A percentile compares a stretch with the other conserved stretches of the same genome.
Conservation (phyloP, 2,329 filamentous ascomycete species). For the Atkinsonella texensis region DNA sequence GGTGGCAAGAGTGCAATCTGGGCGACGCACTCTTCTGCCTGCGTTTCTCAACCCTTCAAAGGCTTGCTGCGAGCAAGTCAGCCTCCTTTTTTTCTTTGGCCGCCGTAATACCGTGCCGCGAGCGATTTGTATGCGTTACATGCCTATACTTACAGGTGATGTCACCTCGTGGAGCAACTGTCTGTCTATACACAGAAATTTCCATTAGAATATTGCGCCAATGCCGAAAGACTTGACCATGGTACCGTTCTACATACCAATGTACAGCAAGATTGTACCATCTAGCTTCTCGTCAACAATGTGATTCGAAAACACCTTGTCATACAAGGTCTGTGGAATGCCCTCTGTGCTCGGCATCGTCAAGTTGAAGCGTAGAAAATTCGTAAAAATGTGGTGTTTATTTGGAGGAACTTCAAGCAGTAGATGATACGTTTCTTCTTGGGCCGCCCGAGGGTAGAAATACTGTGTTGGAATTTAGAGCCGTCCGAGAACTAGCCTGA, state of each 20-base stretch:
- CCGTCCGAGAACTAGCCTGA: no score
- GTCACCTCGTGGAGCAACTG: conserved; percentile 98
- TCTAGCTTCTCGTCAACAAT: conserved; percentile 93
- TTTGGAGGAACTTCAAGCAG: no score
- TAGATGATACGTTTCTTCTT: no score
- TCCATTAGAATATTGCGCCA: neutral
- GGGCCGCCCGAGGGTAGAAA: no score
- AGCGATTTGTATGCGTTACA: conserved; percentile 2
- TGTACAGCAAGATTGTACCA: conserved; percentile 86
- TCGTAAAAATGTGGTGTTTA: no score
- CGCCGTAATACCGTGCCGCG: neutral
- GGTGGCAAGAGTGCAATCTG: conserved; percentile 92
- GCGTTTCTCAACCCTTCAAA: conserved; percentile 94
- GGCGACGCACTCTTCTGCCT: conserved; percentile 73
- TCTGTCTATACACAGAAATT: conserved; percentile 46
- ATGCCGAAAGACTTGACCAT: neutral
- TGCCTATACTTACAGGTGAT: conserved; percentile 56
- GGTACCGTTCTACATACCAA: conserved; percentile 46
- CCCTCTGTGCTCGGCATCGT: conserved; percentile 61
- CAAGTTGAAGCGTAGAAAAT: conserved; percentile 10
- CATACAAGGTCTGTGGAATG: conserved; percentile 77
- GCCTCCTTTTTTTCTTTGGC: neutral
- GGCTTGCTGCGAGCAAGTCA: conserved; percentile 54
- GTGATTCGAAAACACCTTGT: conserved; percentile 93
- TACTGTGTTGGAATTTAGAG: no score